These are phyloP conservation scores for Luffa acutangula DNA, from an alignment of 306 rosid species.

Conservation along the genomic window DNA sequence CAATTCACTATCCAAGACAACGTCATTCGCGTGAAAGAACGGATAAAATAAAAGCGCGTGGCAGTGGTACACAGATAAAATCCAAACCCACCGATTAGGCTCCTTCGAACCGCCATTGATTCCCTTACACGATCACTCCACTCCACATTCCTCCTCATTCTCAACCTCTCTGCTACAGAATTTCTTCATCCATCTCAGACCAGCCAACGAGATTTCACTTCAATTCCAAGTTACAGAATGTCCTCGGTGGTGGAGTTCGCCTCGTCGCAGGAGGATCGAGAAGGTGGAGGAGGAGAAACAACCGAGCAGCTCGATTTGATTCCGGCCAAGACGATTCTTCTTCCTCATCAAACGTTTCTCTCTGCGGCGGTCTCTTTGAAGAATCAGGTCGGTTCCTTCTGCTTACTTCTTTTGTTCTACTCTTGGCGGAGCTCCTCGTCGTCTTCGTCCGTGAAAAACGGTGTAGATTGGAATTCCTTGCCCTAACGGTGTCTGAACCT, in stretches of 20 bases:
- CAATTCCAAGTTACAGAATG: slow-evolving; percentile 10
- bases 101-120: neutral
- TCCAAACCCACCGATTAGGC: neutral
- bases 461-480: neutral
- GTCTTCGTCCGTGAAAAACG: too few species aligned
- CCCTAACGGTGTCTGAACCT: neutral
- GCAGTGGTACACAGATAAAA: neutral
- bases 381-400: slow-evolving; percentile 34
- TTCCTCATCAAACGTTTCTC: slow-evolving; percentile 34
- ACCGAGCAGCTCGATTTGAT: slow-evolving; percentile 29
- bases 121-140: neutral
- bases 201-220: neutral
- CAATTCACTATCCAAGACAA: neutral
- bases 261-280: slow-evolving; percentile 24
- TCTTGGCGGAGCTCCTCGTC: neutral
- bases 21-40: neutral
- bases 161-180: neutral
- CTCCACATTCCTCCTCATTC: neutral
- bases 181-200: neutral
- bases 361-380: slow-evolving; percentile 62
- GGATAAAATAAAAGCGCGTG: neutral
- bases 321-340: slow-evolving; percentile 17
- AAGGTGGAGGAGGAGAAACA: slow-evolving; percentile 18
- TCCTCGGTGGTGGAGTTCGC: slow-evolving; percentile 20
- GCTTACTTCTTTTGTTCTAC: neutral